phyloP scores from a whole-genome alignment of 305 asterid genomes.

The Rubia balearica region DNA sequence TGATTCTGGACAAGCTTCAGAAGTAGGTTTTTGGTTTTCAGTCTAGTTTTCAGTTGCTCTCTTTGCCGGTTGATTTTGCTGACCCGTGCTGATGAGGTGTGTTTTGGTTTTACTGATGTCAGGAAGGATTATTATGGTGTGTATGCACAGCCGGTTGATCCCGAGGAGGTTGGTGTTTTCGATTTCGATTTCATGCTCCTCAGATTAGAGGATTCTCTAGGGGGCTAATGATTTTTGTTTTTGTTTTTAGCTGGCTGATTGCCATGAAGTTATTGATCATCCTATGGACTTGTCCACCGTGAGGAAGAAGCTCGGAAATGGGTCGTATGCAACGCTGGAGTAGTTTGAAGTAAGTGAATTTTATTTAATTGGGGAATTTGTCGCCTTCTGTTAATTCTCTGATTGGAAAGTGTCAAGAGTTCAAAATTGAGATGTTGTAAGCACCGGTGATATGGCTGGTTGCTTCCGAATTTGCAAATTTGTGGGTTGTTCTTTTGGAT shows the following conservation, averaged over 20 bases:
- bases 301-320: constrained; percentile 78
- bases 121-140: constrained; percentile 97
- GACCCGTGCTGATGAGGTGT: constrained; percentile 17
- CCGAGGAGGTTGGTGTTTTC: constrained; percentile 69
- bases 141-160: constrained; percentile 97
- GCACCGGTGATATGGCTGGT: no score
- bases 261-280: constrained; percentile 73
- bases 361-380: neutral
- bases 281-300: constrained; percentile 98
- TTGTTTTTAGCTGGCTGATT: constrained; percentile 79
- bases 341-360: constrained; percentile 67
- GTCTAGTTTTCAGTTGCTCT: neutral
- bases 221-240: constrained; percentile 7
- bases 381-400: neutral
- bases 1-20: constrained; percentile 90
- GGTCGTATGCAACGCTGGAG: constrained; percentile 61
- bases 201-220: constrained; percentile 12
- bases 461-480: no score
- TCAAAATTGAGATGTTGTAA: neutral
- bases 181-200: neutral
- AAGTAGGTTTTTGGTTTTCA: constrained; percentile 42
- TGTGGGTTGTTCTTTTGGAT: constrained; percentile 4
- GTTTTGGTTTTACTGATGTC: constrained; percentile 32
- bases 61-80: constrained; percentile 6
- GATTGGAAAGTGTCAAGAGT: neutral